Percentiles rank a stretch among this genome's conserved stretches.
phyloP scores from a whole-genome alignment of 768 basidiomycete species.

The Phaffia australis region DNA sequence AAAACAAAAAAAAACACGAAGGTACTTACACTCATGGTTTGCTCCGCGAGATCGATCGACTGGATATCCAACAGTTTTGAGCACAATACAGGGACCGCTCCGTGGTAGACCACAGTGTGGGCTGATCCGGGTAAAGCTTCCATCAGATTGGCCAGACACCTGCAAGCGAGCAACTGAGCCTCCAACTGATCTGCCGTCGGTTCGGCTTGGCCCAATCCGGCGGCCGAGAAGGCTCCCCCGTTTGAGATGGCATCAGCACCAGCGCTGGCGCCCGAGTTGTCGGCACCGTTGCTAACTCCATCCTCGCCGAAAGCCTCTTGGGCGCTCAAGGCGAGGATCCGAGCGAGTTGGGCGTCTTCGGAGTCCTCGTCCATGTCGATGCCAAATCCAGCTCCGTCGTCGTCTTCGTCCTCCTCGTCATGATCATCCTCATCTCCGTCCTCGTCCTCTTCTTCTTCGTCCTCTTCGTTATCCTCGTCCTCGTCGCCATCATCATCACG shows the following conservation, averaged over 20 bases:
- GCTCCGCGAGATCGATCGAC: slow-evolving; percentile 95
- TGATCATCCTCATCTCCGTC: slow-evolving; percentile 50
- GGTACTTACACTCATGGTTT: slow-evolving; percentile 81
- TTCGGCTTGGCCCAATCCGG: slow-evolving; percentile 27
- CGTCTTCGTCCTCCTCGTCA: slow-evolving; percentile 47
- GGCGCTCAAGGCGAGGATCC: slow-evolving; percentile 68
- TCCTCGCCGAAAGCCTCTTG: slow-evolving; percentile 10
- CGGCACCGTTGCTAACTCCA: neutral
- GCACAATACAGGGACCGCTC: slow-evolving; percentile 95
- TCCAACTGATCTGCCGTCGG: slow-evolving; percentile 45
- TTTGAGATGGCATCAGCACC: neutral
- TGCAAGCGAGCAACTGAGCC: slow-evolving; percentile 88
- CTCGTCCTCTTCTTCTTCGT: slow-evolving; percentile 49
- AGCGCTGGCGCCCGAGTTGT: neutral
- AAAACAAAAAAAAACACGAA: neutral
- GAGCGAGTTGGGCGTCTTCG: slow-evolving; percentile 79
- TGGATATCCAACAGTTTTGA: slow-evolving; percentile 94
- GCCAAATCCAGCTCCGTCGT: slow-evolving; percentile 41
- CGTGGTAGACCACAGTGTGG: slow-evolving; percentile 94
- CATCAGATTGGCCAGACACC: slow-evolving; percentile 95
- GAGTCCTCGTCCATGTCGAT: slow-evolving; percentile 32
- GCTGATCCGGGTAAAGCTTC: slow-evolving; percentile 95
- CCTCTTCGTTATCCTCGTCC: slow-evolving; percentile 12
- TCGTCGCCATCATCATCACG: slow-evolving; percentile 25
- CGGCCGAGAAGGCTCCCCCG: slow-evolving; percentile 59